Conservation (phyloP, 345 rosid species). For the Salix viminalis region DNA sequence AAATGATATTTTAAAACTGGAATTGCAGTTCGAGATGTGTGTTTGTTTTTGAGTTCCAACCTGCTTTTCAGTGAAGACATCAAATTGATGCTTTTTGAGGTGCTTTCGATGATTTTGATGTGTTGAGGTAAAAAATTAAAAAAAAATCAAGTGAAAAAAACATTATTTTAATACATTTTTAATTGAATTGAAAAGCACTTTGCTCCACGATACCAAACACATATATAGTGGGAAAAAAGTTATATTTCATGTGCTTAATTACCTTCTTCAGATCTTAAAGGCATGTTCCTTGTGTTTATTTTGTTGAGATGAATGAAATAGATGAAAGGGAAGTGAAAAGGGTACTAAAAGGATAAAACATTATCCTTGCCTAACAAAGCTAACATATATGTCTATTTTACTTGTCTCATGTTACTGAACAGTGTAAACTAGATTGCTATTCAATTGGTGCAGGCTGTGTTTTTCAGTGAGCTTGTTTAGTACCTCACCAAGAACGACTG, state of each 20-base stretch:
- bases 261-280: not conserved
- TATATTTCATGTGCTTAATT: too few relatives aligned
- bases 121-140: too few relatives aligned
- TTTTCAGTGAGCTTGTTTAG: not conserved
- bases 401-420: not conserved
- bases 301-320: not conserved
- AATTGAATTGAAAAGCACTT: too few relatives aligned
- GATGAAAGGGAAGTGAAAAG: not conserved
- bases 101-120: too few relatives aligned
- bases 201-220: too few relatives aligned
- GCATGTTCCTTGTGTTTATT: not conserved
- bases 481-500: not conserved
- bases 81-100: too few relatives aligned
- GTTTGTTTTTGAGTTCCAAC: too few relatives aligned
- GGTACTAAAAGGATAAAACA: too few relatives aligned
- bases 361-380: not conserved
- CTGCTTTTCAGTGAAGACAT: too few relatives aligned
- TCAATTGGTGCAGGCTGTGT: not conserved
- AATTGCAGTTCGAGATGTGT: not conserved
- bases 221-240: too few relatives aligned
- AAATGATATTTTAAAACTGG: not conserved
- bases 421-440: not conserved
- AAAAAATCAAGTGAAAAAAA: too few relatives aligned
- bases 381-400: not conserved
- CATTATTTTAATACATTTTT: too few relatives aligned